A percentile compares a stretch with the other conserved stretches of the same genome.
Evolutionary conservation across 139 green algal genomes (phyloP).

Genomic region (Tetraselmis chui): DNA sequence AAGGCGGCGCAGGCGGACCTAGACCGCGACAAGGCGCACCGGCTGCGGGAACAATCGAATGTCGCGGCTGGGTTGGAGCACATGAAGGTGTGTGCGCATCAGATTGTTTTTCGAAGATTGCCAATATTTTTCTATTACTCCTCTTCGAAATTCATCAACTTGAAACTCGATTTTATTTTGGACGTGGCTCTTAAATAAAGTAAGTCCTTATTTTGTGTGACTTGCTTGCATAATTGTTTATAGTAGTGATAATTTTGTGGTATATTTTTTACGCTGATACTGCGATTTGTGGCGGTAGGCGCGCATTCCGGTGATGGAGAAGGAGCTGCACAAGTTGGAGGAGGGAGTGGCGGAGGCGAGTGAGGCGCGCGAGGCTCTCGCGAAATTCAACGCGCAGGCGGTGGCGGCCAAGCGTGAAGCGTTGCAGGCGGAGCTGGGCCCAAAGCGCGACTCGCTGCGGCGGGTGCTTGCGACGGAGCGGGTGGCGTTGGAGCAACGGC

Average conservation of each 20-base stretch:
- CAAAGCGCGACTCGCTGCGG: neutral
- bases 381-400: neutral
- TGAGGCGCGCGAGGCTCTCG: neutral
- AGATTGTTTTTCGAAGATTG: too few relatives aligned
- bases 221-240: too few relatives aligned
- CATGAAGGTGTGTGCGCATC: neutral
- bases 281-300: neutral
- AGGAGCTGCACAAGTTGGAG: neutral
- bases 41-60: neutral
- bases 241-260: too few relatives aligned
- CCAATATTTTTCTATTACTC: too few relatives aligned
- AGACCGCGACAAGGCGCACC: neutral
- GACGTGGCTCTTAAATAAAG: too few relatives aligned
- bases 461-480: neutral
- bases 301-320: neutral
- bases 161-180: too few relatives aligned
- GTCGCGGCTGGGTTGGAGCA: neutral
- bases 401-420: neutral
- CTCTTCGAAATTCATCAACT: too few relatives aligned
- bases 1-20: neutral
- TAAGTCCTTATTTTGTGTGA: too few relatives aligned
- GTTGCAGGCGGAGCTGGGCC: neutral
- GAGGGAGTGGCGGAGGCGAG: neutral
- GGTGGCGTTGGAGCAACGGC: neutral
- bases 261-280: too few relatives aligned